Percentiles rank a stretch among this genome's conserved stretches.
Conservation (phyloP, 1,284 basidiomycete species). For the Ceratobasidium sp. region DNA sequence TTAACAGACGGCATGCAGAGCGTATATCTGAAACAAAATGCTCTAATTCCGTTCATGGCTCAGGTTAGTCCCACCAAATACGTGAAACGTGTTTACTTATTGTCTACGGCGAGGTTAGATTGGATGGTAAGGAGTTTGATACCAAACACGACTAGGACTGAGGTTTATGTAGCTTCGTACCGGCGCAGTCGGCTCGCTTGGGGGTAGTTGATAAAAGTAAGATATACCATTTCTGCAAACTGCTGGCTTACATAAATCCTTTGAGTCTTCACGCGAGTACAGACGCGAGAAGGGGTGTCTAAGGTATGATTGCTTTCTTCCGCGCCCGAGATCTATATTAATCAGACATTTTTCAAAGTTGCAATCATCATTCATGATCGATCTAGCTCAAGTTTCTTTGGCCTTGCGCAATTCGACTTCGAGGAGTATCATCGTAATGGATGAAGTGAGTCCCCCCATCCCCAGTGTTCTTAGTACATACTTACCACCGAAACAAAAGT, state of each 20-base stretch:
- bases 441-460: slow-evolving; percentile 65
- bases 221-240: slow-evolving; percentile 38
- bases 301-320: slow-evolving; percentile 66
- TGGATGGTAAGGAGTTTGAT: slow-evolving; percentile 70
- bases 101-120: slow-evolving; percentile 66
- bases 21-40: slow-evolving; percentile 93
- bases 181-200: slow-evolving; percentile 83
- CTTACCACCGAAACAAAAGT: slow-evolving; percentile 54
- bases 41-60: slow-evolving; percentile 91
- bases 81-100: background rate
- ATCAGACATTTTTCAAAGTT: slow-evolving; percentile 63
- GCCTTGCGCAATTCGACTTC: slow-evolving; percentile 87
- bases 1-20: slow-evolving; percentile 68
- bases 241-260: slow-evolving; percentile 37
- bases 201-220: slow-evolving; percentile 92
- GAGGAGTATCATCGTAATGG: slow-evolving; percentile 85
- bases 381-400: slow-evolving; percentile 91
- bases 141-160: slow-evolving; percentile 10
- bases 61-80: slow-evolving; percentile 66
- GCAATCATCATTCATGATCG: slow-evolving; percentile 97
- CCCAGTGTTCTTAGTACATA: background rate
- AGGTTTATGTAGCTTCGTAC: slow-evolving; percentile 77
- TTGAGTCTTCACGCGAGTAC: slow-evolving; percentile 90
- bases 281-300: slow-evolving; percentile 91
- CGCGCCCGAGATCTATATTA: background rate